A percentile compares a stretch with the other conserved stretches of the same genome.
phyloP scores from a whole-genome alignment of 371 early-diverging fungal species.

The Dipsacomyces acuminosporus region DNA sequence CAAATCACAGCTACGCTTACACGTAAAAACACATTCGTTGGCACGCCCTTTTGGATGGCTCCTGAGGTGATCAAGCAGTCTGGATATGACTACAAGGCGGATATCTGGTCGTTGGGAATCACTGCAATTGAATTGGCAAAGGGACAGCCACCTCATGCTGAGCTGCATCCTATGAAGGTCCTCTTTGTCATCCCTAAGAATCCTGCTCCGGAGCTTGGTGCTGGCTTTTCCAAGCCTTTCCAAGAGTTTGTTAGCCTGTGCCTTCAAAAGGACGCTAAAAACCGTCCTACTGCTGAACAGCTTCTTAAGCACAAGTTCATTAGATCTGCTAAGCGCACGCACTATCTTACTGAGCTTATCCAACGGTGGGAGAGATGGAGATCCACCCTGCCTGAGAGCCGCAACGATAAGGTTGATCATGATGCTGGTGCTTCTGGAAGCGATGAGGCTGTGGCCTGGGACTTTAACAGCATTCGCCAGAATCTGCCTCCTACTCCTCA shows the following conservation, averaged over 20 bases:
- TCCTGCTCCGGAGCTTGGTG: conserved; percentile 78
- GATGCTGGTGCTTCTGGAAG: conserved; percentile 7
- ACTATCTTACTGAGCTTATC: conserved; percentile 78
- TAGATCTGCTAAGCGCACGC: conserved; percentile 68
- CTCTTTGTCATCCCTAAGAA: conserved; percentile 90
- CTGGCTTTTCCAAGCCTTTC: conserved; percentile 77
- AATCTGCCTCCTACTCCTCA: conserved; percentile 37
- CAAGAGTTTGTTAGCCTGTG: conserved; percentile 88
- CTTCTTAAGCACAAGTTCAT: conserved; percentile 89
- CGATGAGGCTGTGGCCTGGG: conserved; percentile 43
- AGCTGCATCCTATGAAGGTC: conserved; percentile 89
- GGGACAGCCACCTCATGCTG: conserved; percentile 89
- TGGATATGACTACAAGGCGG: conserved; percentile 95
- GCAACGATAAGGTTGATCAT: conserved; percentile 17
- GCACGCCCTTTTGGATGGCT: conserved; percentile 99
- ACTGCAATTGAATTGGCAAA: conserved; percentile 96
- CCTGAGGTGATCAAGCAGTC: conserved; percentile 97
- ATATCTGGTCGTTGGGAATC: conserved; percentile 99
- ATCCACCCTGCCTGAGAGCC: conserved; percentile 33
- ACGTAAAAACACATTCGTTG: conserved; percentile 97
- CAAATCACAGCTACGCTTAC: conserved; percentile 91
- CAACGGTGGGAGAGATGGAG: conserved; percentile 73
- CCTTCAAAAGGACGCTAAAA: conserved; percentile 76
- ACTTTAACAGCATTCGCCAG: conserved; percentile 44
- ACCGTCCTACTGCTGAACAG: conserved; percentile 87